These are phyloP conservation scores for Haematococcus lacustris DNA, from an alignment of 139 green algal species.

Conservation along the genomic window DNA sequence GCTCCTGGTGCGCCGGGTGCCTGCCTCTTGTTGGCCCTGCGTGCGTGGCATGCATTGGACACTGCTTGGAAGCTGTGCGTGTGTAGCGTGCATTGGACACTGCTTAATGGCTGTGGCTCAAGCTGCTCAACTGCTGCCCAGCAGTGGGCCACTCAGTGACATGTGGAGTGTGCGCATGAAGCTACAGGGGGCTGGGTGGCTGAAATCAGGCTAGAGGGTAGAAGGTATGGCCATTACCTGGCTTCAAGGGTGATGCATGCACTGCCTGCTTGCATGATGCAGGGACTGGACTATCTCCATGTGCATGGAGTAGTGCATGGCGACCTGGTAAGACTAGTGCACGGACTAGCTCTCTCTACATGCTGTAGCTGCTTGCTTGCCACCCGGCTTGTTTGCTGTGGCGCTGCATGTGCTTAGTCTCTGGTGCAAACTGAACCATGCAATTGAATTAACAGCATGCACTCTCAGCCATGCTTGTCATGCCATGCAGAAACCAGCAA, in stretches of 20 bases:
- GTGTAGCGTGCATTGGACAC: neutral
- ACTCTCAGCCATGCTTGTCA: neutral
- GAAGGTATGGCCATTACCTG: too few species aligned
- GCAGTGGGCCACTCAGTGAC: neutral
- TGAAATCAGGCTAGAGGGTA: too few species aligned
- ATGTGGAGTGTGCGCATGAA: neutral
- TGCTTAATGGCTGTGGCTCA: neutral
- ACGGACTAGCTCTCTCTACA: neutral
- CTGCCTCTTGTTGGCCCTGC: neutral
- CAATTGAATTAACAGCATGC: neutral
- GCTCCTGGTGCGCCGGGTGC: conserved; percentile 5
- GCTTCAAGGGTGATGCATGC: too few species aligned
- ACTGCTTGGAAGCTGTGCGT: neutral
- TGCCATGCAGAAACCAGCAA: conserved; percentile 10
- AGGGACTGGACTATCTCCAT: conserved; percentile 54
- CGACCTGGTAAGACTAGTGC: neutral
- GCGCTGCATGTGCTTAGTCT: neutral
- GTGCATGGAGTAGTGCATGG: conserved; percentile 16
- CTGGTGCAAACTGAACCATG: neutral
- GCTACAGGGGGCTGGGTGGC: too few species aligned
- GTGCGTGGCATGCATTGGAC: neutral
- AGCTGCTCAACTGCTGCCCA: neutral
- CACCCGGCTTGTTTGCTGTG: neutral
- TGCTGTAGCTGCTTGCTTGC: neutral
- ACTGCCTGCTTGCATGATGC: too few species aligned